phyloP scores from a whole-genome alignment of 768 basidiomycete species.

The Pisolithus tinctorius region DNA sequence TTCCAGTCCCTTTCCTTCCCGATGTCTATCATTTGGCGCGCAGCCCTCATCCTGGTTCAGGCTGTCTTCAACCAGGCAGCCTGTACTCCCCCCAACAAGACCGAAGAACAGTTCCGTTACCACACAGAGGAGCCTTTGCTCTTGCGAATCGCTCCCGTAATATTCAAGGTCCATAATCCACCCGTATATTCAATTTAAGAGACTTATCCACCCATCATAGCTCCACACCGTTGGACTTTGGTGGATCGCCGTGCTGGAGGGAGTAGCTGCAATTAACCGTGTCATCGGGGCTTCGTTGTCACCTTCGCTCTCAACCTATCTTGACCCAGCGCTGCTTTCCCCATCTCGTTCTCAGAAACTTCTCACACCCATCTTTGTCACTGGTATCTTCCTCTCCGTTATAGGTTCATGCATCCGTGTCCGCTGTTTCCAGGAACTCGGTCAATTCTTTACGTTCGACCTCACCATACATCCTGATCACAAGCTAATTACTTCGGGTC shows the following conservation, averaged over 20 bases:
- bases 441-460: slow-evolving; percentile 52
- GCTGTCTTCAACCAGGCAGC: slow-evolving; percentile 46
- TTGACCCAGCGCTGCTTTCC: slow-evolving; percentile 29
- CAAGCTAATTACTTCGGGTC: slow-evolving; percentile 43
- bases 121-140: slow-evolving; percentile 46
- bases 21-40: slow-evolving; percentile 44
- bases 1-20: not conserved
- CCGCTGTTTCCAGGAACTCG: slow-evolving; percentile 48
- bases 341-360: slow-evolving; percentile 20
- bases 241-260: slow-evolving; percentile 44
- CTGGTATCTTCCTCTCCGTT: slow-evolving; percentile 37
- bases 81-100: slow-evolving; percentile 52
- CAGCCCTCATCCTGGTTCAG: slow-evolving; percentile 43
- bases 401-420: slow-evolving; percentile 44
- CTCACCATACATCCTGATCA: slow-evolving; percentile 49
- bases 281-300: slow-evolving; percentile 24
- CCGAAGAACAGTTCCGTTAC: slow-evolving; percentile 42
- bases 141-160: slow-evolving; percentile 47
- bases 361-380: slow-evolving; percentile 37
- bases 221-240: slow-evolving; percentile 45
- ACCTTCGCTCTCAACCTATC: slow-evolving; percentile 27
- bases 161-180: slow-evolving; percentile 40
- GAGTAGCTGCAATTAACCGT: slow-evolving; percentile 33
- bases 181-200: not conserved
- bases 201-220: slow-evolving; percentile 22